phyloP scores from a whole-genome alignment of 345 rosid species.

The Conringia planisiliqua region DNA sequence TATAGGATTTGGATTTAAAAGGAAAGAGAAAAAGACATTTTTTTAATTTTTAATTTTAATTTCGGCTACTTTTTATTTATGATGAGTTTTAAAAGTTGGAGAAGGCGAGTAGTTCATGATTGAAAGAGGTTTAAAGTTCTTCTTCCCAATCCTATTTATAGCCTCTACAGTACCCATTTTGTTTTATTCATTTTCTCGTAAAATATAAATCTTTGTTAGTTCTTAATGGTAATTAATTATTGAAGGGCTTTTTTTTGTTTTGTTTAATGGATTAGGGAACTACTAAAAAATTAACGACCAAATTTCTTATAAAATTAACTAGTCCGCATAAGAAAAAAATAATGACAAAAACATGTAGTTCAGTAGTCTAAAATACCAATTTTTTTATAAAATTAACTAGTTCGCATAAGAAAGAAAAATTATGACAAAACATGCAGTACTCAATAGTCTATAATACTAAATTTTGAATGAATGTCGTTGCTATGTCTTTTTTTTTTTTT shows the following conservation, averaged over 20 bases:
- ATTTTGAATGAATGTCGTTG: not conserved
- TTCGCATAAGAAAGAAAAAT: no score
- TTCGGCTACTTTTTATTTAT: constrained; percentile 19
- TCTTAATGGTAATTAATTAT: not conserved
- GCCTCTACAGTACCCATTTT: constrained; percentile 11
- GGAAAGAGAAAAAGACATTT: constrained; percentile 9
- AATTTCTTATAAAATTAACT: not conserved
- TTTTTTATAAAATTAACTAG: no score
- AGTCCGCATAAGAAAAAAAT: not conserved
- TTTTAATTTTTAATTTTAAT: not conserved
- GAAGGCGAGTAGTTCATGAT: constrained; percentile 38
- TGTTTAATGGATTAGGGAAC: not conserved
- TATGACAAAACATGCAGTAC: no score
- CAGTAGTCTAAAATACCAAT: no score
- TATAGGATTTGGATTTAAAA: constrained; percentile 31
- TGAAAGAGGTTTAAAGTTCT: constrained; percentile 25
- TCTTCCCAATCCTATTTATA: constrained; percentile 25
- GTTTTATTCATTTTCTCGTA: not conserved
- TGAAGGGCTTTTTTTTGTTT: not conserved
- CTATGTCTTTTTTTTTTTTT: not conserved
- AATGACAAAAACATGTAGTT: not conserved
- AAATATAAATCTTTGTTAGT: not conserved
- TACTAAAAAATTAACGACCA: not conserved
- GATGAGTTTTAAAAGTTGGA: constrained; percentile 31
- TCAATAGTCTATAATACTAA: not conserved